These are phyloP conservation scores for Passiflora organensis DNA, from an alignment of 345 rosid genomes.

Conservation along the genomic window DNA sequence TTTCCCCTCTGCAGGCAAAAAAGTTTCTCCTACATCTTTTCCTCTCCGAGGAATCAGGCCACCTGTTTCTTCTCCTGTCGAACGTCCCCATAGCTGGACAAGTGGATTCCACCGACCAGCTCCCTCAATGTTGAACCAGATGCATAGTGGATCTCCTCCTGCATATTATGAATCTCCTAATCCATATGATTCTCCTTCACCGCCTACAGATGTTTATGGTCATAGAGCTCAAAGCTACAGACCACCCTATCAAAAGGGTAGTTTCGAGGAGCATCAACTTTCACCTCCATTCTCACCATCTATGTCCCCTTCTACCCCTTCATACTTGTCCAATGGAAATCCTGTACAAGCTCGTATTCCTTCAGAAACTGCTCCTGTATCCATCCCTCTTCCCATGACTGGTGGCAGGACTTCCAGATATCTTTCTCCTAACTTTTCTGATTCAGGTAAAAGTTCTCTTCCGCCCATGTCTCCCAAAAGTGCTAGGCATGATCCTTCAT, in stretches of 20 bases:
- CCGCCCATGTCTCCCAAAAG: slow-evolving; percentile 86
- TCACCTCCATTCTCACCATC: slow-evolving; percentile 88
- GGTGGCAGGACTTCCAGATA: slow-evolving; percentile 41
- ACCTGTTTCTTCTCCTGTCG: slow-evolving; percentile 44
- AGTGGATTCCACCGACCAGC: slow-evolving; percentile 65
- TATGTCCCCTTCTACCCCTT: slow-evolving; percentile 63
- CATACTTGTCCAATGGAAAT: slow-evolving; percentile 36
- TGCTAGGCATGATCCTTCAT: slow-evolving; percentile 59
- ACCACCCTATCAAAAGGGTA: slow-evolving; percentile 28
- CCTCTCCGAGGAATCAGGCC: slow-evolving; percentile 46
- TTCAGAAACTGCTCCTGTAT: slow-evolving; percentile 79
- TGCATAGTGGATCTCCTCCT: slow-evolving; percentile 49
- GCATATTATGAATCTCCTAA: slow-evolving; percentile 36
- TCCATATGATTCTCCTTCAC: slow-evolving; percentile 43
- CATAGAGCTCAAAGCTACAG: slow-evolving; percentile 35
- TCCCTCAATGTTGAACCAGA: slow-evolving; percentile 40
- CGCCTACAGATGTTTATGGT: slow-evolving; percentile 38
- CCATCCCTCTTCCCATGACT: slow-evolving; percentile 56
- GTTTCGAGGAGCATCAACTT: slow-evolving; percentile 62
- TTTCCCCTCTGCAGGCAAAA: slow-evolving; percentile 61
- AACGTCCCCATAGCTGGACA: slow-evolving; percentile 92
- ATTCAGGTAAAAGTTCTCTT: slow-evolving; percentile 66
- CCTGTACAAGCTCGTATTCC: slow-evolving; percentile 34
- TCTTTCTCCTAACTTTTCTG: slow-evolving; percentile 68
- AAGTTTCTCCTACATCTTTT: slow-evolving; percentile 49